These are phyloP conservation scores for Chalara sp. DNA, from an alignment of 2,329 filamentous ascomycete species.

Conservation along the genomic window DNA sequence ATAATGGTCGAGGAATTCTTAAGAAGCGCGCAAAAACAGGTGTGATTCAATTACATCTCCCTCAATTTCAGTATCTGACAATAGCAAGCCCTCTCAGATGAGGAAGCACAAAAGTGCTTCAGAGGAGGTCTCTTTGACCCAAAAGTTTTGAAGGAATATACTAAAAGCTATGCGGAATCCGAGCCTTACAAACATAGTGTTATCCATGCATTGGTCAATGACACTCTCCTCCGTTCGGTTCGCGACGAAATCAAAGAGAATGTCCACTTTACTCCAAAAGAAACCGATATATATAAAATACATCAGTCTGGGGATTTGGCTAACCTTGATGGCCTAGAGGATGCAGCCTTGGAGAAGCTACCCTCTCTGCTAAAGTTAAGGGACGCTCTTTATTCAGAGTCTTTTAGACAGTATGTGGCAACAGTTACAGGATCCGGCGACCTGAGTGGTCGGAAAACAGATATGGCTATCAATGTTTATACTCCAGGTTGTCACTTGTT, in stretches of 20 bases:
- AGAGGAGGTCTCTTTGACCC: constrained; percentile 59
- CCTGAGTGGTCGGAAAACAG: constrained; percentile 87
- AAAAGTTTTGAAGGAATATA: constrained; percentile 51
- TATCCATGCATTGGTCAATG: constrained; percentile 74
- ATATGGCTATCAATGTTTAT: constrained; percentile 99
- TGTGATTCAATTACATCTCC: constrained; percentile 21
- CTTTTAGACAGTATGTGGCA: constrained; percentile 85
- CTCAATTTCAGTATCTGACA: constrained; percentile 12
- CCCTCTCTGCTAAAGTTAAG: constrained; percentile 88
- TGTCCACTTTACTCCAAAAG: constrained; percentile 93
- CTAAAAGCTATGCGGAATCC: constrained; percentile 54
- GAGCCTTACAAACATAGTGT: constrained; percentile 86
- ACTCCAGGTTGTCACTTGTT: constrained; percentile 92
- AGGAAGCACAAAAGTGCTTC: constrained; percentile 40
- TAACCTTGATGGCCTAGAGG: constrained; percentile 89
- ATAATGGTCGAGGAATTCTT: constrained; percentile 30
- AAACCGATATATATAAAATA: constrained; percentile 99
- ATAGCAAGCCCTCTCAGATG: constrained; percentile 22
- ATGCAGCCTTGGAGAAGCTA: constrained; percentile 75
- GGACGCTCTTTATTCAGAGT: constrained; percentile 85
- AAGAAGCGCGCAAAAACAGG: constrained; percentile 46
- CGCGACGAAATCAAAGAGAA: constrained; percentile 84
- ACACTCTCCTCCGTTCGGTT: constrained; percentile 75
- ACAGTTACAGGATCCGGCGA: constrained; percentile 79
- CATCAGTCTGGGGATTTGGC: constrained; percentile 97